phyloP scores from a whole-genome alignment of 2,329 filamentous ascomycete species.

The Colletotrichum melonis region DNA sequence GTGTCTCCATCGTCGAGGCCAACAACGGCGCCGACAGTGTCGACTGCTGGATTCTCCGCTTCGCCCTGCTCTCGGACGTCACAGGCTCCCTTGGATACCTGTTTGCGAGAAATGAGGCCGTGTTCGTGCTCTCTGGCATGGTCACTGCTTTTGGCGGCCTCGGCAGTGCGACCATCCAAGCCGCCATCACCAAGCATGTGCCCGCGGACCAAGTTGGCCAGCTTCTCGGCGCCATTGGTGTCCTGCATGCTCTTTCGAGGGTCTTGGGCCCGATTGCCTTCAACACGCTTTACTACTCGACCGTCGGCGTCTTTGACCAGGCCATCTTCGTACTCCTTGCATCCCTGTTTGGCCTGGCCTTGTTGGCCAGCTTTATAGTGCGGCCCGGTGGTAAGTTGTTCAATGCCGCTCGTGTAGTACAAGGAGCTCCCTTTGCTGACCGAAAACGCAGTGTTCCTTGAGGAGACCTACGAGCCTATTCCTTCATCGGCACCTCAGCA shows the following conservation, averaged over 20 bases:
- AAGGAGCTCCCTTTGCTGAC: background rate
- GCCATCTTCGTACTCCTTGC: slow-evolving; percentile 84
- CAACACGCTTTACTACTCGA: slow-evolving; percentile 86
- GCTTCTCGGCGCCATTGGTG: slow-evolving; percentile 87
- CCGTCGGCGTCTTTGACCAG: slow-evolving; percentile 82
- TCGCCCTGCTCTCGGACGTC: slow-evolving; percentile 80
- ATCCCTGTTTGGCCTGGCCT: slow-evolving; percentile 72
- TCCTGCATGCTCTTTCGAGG: slow-evolving; percentile 84
- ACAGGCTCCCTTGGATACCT: slow-evolving; percentile 82
- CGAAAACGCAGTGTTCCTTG: slow-evolving; percentile 28
- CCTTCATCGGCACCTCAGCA: background rate
- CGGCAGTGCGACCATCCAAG: slow-evolving; percentile 85
- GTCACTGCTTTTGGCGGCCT: slow-evolving; percentile 84
- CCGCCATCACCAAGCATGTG: slow-evolving; percentile 90
- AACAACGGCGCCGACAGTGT: slow-evolving; percentile 80
- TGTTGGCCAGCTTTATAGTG: slow-evolving; percentile 77
- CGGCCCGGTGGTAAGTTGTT: slow-evolving; percentile 75
- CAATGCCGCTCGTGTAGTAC: background rate
- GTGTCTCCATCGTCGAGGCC: slow-evolving; percentile 52
- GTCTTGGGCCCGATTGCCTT: slow-evolving; percentile 85
- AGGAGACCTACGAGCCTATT: slow-evolving; percentile 25
- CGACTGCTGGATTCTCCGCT: slow-evolving; percentile 81
- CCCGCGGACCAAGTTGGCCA: slow-evolving; percentile 84
- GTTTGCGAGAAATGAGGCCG: slow-evolving; percentile 66
- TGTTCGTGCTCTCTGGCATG: slow-evolving; percentile 80